Conservation (phyloP, 2,329 filamentous ascomycete genomes). For the Penicillium sp. region DNA sequence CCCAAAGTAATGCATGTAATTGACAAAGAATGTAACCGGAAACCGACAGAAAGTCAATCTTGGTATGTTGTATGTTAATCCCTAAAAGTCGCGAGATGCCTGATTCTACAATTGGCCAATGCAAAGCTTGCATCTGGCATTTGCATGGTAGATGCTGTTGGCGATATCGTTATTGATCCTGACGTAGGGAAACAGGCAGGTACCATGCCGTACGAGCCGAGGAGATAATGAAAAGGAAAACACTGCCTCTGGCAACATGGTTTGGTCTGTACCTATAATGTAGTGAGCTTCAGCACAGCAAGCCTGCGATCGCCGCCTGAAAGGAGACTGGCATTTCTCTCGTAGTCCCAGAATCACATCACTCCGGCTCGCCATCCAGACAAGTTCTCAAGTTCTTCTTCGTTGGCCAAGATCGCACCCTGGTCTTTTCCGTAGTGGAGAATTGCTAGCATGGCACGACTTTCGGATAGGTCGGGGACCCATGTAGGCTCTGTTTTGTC, state of each 20-base stretch:
- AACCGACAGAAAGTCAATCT: constrained; percentile 1
- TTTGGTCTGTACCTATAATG: not conserved
- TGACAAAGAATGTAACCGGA: constrained; percentile 1
- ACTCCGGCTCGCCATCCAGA: not conserved
- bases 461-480: constrained; percentile 6
- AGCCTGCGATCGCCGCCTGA: constrained; percentile 4
- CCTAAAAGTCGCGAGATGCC: not conserved
- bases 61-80: constrained; percentile 8
- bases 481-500: constrained; percentile 1
- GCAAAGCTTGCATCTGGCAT: constrained; percentile 10
- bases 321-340: not conserved
- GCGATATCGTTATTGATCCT: constrained; percentile 3
- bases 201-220: not conserved
- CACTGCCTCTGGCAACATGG: not conserved
- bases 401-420: not conserved
- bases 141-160: constrained; percentile 14
- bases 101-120: constrained; percentile 10
- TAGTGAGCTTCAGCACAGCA: not conserved
- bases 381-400: not conserved
- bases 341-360: not conserved
- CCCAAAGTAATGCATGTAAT: not conserved
- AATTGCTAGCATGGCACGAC: not conserved
- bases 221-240: not conserved
- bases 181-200: not conserved
- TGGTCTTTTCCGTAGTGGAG: constrained; percentile 8